Percentiles rank a stretch among this genome's conserved stretches.
phyloP scores from a whole-genome alignment of 345 rosid species.

The Erysimum cheiranthoides region DNA sequence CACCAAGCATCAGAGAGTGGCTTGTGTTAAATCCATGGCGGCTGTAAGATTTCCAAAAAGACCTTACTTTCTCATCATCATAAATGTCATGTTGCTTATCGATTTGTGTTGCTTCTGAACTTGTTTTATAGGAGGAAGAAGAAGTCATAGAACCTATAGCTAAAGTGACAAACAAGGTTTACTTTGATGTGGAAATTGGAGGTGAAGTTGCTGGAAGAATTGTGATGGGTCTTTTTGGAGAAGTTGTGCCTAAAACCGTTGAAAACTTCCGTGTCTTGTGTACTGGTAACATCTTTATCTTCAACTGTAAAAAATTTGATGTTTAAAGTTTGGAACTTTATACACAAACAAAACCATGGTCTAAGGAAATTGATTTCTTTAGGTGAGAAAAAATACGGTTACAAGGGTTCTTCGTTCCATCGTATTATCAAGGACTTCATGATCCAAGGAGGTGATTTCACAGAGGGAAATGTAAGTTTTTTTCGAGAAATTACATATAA shows the following conservation, averaged over 20 bases:
- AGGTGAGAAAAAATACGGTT: constrained; percentile 91
- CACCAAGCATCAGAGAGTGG: constrained; percentile 50
- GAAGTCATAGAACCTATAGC: constrained; percentile 57
- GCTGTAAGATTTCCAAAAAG: constrained; percentile 47
- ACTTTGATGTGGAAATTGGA: constrained; percentile 90
- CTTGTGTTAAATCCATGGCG: constrained; percentile 58
- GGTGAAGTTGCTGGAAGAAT: constrained; percentile 81
- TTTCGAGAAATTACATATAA: background rate
- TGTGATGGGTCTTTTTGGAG: constrained; percentile 85
- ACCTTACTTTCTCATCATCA: constrained; percentile 7
- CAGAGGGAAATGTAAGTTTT: constrained; percentile 68
- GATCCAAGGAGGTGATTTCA: constrained; percentile 98
- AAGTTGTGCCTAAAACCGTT: constrained; percentile 77
- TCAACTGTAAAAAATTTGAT: background rate
- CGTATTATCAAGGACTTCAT: constrained; percentile 91
- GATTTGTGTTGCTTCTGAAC: constrained; percentile 18
- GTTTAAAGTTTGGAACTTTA: background rate
- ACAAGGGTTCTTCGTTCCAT: constrained; percentile 88
- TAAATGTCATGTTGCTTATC: background rate
- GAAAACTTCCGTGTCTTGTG: constrained; percentile 90
- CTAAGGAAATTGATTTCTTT: constrained; percentile 25
- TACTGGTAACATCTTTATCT: constrained; percentile 58
- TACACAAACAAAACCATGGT: background rate
- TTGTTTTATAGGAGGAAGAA: constrained; percentile 59
- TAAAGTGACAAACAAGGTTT: constrained; percentile 76